Evolutionary conservation across 2,329 filamentous ascomycete genomes (phyloP).

Genomic region (Trichoderma semiorbis): DNA sequence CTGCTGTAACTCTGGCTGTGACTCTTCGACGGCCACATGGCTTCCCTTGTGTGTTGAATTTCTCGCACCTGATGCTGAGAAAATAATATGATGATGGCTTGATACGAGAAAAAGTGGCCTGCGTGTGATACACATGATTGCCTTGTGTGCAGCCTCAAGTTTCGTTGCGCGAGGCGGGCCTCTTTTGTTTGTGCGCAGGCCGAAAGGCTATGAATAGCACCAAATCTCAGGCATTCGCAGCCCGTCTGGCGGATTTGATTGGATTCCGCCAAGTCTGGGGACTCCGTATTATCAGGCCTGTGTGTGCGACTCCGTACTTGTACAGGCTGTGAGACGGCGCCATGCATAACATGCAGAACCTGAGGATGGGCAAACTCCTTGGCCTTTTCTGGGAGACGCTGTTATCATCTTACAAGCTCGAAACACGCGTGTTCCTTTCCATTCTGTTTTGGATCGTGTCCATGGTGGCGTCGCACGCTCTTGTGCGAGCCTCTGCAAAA

Average conservation of each 20-base stretch:
- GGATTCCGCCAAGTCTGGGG: conserved; percentile 3
- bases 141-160: not conserved
- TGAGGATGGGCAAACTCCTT: not conserved
- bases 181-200: not conserved
- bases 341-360: not conserved
- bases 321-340: not conserved
- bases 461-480: not conserved
- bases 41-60: not conserved
- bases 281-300: not conserved
- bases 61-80: not conserved
- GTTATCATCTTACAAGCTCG: not conserved
- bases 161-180: not conserved
- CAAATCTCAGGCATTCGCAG: not conserved
- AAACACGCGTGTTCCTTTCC: not conserved
- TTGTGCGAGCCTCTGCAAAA: not conserved
- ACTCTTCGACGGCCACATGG: not conserved
- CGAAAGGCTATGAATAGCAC: not conserved
- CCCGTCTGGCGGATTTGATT: not conserved
- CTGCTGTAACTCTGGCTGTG: conserved; percentile 5
- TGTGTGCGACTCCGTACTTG: conserved; percentile 1
- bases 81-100: not conserved
- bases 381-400: not conserved
- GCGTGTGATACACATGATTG: not conserved
- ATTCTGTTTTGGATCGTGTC: not conserved
- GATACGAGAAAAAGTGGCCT: not conserved